Conservation (phyloP, 345 rosid species). For the Populus nigra region DNA sequence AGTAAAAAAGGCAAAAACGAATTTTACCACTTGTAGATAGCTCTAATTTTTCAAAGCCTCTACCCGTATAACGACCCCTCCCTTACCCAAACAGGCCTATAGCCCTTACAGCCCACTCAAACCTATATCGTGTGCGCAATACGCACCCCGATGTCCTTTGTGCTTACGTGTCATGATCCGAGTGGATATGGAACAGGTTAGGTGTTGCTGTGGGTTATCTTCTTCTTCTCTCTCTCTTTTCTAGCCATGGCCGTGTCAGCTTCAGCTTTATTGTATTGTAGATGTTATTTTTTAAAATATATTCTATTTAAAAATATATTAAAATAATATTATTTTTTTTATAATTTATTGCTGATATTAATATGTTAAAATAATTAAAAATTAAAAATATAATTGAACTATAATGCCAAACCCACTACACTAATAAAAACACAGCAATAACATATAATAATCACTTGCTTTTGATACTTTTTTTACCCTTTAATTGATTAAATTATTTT, state of each 20-base stretch:
- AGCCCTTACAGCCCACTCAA: background rate
- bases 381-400: background rate
- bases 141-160: background rate
- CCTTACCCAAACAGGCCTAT: background rate
- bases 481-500: too few species aligned
- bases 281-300: too few species aligned
- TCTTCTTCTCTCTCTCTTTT: background rate
- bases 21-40: too few species aligned
- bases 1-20: too few species aligned
- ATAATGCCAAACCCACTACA: background rate
- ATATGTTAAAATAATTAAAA: too few species aligned
- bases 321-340: too few species aligned
- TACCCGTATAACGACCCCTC: too few species aligned
- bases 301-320: too few species aligned
- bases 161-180: background rate
- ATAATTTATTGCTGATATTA: too few species aligned
- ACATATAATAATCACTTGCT: background rate
- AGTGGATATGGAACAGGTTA: background rate
- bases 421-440: slow-evolving; percentile 2
- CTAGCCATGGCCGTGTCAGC: slow-evolving; percentile 22
- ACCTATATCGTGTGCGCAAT: background rate
- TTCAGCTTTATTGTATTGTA: slow-evolving; percentile 1
- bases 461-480: background rate
- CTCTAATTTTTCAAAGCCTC: too few species aligned
- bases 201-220: background rate